These are phyloP conservation scores for Calonectria ilicicola DNA, from an alignment of 2,329 filamentous ascomycete genomes.

Conservation along the genomic window DNA sequence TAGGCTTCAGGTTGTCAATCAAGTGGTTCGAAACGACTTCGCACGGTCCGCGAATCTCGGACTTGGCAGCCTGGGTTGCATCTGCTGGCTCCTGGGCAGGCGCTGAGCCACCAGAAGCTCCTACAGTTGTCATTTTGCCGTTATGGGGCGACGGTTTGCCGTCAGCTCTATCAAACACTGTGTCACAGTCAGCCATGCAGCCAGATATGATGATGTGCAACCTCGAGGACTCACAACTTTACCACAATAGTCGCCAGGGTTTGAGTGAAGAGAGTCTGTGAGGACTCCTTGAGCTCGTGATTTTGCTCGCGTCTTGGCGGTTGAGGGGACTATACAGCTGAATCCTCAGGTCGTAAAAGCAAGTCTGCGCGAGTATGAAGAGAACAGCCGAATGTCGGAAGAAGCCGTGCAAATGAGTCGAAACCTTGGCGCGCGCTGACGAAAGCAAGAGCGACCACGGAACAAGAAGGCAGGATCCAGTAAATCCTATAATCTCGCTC, in stretches of 20 bases:
- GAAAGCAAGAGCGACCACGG: constrained; percentile 28
- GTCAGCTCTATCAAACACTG: neutral
- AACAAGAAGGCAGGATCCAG: constrained; percentile 26
- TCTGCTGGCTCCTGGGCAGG: constrained; percentile 24
- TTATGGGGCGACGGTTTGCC: neutral
- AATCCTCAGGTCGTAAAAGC: neutral
- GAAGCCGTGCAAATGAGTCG: neutral
- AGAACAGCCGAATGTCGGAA: neutral
- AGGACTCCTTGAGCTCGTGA: neutral
- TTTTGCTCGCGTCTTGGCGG: neutral
- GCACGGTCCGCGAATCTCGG: constrained; percentile 35
- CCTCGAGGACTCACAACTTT: constrained; percentile 6
- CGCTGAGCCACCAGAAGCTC: constrained; percentile 19
- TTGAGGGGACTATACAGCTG: neutral
- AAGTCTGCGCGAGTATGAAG: neutral
- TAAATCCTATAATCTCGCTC: constrained; percentile 1
- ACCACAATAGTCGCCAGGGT: neutral
- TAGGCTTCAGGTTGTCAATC: constrained; percentile 50
- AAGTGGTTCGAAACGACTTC: constrained; percentile 51
- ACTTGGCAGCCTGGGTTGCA: constrained; percentile 27
- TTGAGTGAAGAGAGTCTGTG: neutral
- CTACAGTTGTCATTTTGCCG: constrained; percentile 33
- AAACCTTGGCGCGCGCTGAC: neutral
- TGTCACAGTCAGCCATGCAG: constrained; percentile 9
- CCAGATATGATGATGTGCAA: neutral